Evolutionary conservation across 768 basidiomycete genomes (phyloP), one percentile per base, ranked within the genome.

Genomic region (Mrakia frigida): DNA sequence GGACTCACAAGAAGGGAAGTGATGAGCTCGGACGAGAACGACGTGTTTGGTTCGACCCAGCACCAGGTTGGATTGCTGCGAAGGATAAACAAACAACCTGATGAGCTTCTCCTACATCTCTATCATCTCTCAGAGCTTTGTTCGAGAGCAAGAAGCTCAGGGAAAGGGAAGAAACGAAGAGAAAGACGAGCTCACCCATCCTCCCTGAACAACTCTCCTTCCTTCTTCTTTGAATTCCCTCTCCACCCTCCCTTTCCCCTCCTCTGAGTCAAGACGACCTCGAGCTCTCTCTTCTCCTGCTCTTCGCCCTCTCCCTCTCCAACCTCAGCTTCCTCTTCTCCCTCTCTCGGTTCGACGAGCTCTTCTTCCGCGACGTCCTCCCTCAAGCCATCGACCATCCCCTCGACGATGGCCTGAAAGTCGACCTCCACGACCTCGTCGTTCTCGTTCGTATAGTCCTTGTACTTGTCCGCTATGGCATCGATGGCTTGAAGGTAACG

Each of bases 41-140:
- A 14, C 31, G 74, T 67, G 65, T 74, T 63, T n/a, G 46, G 46
- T 52, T 75, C 74, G n/a, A 75, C 74, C 74, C 74, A 75, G 53
- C 74, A 75, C 74, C 74, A 75, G 0, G 56, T 59, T 7, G 74
- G 67, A 10, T 7, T 3, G 7, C 74, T 75, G 25, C n/a, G n/a
- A n/a, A 0, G 25, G 35, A 23, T 4, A 11, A 21, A 9, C n/a
- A 46, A n/a, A 41, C 52, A n/a, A 3, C 0, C 9, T 65, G 63
- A 31, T 21, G 0, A 41, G n/a, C 50, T 52, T 6, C 3, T n/a
- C n/a, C n/a, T n/a, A n/a, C n/a, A n/a, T n/a, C n/a, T 3, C 31
- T 13, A 33, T n/a, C 1, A 25, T 7, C 14, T 18, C 43, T 31
- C 1, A 0, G 9, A 28, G 50, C 28, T n/a, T n/a, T 37, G 39